Percentiles rank a stretch among this genome's conserved stretches.
These are phyloP conservation scores for Saccharomycopsis hybrid DNA, from an alignment of 1,139 yeast species.

Conservation along the genomic window DNA sequence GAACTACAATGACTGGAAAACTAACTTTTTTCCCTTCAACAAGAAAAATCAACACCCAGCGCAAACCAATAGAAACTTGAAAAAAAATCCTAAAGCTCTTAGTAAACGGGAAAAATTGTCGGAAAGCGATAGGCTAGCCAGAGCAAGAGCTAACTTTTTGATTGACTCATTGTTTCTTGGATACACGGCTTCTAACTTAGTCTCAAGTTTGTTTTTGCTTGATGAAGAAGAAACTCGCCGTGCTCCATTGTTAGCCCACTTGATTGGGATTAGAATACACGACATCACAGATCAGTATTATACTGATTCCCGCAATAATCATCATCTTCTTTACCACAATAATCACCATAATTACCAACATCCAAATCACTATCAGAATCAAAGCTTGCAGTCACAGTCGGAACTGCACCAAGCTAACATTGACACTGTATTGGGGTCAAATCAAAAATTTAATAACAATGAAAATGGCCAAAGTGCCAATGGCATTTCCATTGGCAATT, in stretches of 20 bases:
- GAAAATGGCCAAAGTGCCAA: not conserved
- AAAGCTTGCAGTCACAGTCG: too few species aligned
- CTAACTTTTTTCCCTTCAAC: conserved; percentile 18
- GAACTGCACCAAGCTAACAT: too few species aligned
- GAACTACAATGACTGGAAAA: conserved; percentile 18
- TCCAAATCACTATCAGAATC: too few species aligned
- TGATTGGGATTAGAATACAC: conserved; percentile 59
- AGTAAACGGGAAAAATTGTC: conserved; percentile 10
- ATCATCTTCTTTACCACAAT: conserved; percentile 9
- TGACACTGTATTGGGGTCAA: too few species aligned
- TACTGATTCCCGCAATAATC: conserved; percentile 2
- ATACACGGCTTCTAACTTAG: conserved; percentile 71
- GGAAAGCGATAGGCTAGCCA: conserved; percentile 22
- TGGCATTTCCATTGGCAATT: not conserved
- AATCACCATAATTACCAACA: too few species aligned
- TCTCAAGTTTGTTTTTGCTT: conserved; percentile 67
- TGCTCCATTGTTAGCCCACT: conserved; percentile 73
- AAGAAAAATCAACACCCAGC: conserved; percentile 3
- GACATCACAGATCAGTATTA: conserved; percentile 40
- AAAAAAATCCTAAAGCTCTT: conserved; percentile 1
- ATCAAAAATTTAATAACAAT: not conserved
- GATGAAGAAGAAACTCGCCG: conserved; percentile 76
- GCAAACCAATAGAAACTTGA: not conserved
- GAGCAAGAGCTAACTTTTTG: conserved; percentile 54
- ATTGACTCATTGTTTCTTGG: conserved; percentile 62